Percentiles rank a stretch among this genome's conserved stretches.
phyloP scores from a whole-genome alignment of 805 yeast species.

The Saccharomycopsis sp. region DNA sequence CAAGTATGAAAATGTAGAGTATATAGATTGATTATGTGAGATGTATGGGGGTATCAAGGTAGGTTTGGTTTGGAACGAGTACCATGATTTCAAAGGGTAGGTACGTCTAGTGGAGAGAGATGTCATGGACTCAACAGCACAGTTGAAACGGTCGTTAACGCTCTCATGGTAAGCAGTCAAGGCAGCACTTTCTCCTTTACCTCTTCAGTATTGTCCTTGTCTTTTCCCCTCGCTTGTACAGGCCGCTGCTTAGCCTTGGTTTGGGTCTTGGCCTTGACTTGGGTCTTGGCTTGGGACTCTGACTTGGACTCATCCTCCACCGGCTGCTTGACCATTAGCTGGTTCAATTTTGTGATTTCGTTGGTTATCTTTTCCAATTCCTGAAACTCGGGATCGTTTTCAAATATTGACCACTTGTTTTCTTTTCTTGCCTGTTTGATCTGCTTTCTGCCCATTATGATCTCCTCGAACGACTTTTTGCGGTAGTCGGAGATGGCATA shows the following conservation, averaged over 20 bases:
- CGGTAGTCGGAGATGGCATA: too few relatives aligned
- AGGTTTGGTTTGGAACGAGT: too few relatives aligned
- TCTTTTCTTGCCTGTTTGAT: conserved; percentile 3
- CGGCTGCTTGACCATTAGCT: neutral
- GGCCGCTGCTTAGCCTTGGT: neutral
- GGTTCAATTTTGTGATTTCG: conserved; percentile 7
- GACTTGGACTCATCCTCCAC: too few relatives aligned
- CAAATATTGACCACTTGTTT: conserved; percentile 9
- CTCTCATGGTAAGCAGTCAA: too few relatives aligned
- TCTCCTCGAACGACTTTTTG: conserved; percentile 1
- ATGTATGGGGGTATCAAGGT: too few relatives aligned
- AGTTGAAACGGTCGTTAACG: too few relatives aligned
- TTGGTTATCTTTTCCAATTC: conserved; percentile 11
- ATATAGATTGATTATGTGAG: too few relatives aligned
- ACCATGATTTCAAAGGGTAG: too few relatives aligned
- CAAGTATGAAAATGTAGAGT: too few relatives aligned
- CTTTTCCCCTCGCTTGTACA: neutral
- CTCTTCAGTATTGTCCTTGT: neutral
- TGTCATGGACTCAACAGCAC: too few relatives aligned
- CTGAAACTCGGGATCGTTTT: conserved; percentile 12
- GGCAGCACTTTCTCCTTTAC: neutral
- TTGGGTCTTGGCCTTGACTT: neutral
- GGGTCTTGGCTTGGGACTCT: neutral
- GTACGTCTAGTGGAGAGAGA: too few relatives aligned
- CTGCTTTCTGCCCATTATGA: conserved; percentile 5